Evolutionary conservation across 768 basidiomycete species (phyloP).

Genomic region (Imleria badia): DNA sequence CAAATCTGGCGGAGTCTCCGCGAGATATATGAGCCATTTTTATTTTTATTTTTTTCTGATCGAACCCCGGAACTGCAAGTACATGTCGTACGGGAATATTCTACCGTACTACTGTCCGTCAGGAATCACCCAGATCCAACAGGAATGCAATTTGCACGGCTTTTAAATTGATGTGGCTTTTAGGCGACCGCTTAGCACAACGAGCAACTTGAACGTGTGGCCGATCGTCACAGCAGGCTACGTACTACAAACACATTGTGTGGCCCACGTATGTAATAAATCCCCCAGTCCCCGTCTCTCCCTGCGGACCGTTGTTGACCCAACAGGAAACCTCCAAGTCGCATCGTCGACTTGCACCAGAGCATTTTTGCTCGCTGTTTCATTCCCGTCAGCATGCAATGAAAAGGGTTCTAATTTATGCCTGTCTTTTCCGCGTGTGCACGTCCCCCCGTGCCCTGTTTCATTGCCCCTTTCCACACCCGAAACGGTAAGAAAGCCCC

Average conservation of each 20-base stretch:
- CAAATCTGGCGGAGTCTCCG: neutral
- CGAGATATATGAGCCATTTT: conserved; percentile 9
- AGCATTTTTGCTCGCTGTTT: conserved; percentile 4
- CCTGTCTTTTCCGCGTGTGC: conserved; percentile 7
- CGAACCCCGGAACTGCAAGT: neutral
- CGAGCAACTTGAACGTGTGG: conserved; percentile 14
- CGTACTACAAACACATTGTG: conserved; percentile 25
- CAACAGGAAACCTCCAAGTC: conserved; percentile 9
- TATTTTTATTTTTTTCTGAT: conserved; percentile 9
- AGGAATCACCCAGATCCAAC: conserved; percentile 14
- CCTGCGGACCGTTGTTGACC: neutral
- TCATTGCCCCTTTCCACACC: conserved; percentile 15
- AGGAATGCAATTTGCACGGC: conserved; percentile 9
- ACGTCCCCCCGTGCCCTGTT: conserved; percentile 13
- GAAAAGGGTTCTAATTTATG: conserved; percentile 3
- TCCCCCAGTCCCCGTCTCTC: neutral
- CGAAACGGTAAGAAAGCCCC: conserved; percentile 7
- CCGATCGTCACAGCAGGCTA: conserved; percentile 28
- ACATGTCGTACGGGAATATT: conserved; percentile 8
- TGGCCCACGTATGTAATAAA: conserved; percentile 24
- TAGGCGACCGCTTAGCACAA: conserved; percentile 16
- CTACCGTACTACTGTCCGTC: neutral
- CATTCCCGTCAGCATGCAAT: conserved; percentile 21
- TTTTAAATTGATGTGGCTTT: conserved; percentile 14
- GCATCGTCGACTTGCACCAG: neutral